A percentile compares a stretch with the other conserved stretches of the same genome.
phyloP scores from a whole-genome alignment of 257 asterid genomes.

The Solanum tarapatanum region DNA sequence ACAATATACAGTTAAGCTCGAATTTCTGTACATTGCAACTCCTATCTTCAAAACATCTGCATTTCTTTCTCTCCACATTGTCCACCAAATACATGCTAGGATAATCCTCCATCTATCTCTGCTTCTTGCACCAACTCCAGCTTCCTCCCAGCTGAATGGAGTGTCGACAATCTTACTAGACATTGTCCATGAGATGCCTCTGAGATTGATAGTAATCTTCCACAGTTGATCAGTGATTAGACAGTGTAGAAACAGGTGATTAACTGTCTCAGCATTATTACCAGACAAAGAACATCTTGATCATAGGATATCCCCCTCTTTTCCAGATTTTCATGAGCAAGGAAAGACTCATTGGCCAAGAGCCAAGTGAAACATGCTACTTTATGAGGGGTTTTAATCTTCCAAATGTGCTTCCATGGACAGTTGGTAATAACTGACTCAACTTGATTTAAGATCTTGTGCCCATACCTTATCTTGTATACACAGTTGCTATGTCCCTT shows the following conservation, averaged over 20 bases:
- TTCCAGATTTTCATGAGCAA: background rate
- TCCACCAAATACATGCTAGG: background rate
- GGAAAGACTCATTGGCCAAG: background rate
- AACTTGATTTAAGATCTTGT: background rate
- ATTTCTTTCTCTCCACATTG: background rate
- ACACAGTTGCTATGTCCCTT: background rate
- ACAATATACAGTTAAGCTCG: background rate
- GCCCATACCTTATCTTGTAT: background rate
- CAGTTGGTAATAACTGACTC: background rate
- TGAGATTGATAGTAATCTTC: background rate
- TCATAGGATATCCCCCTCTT: background rate
- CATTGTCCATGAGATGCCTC: background rate
- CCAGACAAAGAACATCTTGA: background rate
- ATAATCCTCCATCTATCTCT: background rate
- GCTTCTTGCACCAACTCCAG: background rate
- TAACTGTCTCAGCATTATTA: background rate
- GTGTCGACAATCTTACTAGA: background rate
- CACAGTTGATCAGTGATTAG: background rate
- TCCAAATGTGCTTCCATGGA: background rate
- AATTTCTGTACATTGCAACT: background rate
- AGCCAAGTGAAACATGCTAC: background rate
- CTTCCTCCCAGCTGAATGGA: background rate
- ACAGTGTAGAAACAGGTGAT: background rate
- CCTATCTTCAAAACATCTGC: background rate
- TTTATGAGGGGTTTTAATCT: background rate